A percentile compares a stretch with the other conserved stretches of the same genome.
Conservation (phyloP, 352 stramenopile species). For the Globisporangium nagaii region DNA sequence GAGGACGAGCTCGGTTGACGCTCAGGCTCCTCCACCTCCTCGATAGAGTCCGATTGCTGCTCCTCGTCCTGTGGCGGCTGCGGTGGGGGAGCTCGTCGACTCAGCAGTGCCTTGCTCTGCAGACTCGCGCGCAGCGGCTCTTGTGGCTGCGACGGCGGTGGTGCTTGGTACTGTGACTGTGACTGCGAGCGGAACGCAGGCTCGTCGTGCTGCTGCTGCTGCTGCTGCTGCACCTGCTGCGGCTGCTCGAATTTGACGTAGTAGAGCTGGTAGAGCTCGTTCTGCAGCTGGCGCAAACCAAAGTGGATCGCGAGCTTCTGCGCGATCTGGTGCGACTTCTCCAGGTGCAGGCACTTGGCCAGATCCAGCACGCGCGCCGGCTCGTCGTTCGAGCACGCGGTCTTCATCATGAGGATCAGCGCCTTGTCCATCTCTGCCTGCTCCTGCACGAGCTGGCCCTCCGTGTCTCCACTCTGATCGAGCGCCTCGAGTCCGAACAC, state of each 20-base stretch:
- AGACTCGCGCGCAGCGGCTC: slow-evolving; percentile 8
- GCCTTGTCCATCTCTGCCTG: slow-evolving; percentile 82
- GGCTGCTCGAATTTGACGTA: slow-evolving; percentile 48
- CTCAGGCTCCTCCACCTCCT: slow-evolving; percentile 1
- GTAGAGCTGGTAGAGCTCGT: slow-evolving; percentile 71
- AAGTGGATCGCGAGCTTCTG: slow-evolving; percentile 82
- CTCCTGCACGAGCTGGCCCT: slow-evolving; percentile 35
- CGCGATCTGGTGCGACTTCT: slow-evolving; percentile 81
- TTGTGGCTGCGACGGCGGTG: not conserved
- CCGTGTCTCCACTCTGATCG: not conserved
- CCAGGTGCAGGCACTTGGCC: slow-evolving; percentile 73
- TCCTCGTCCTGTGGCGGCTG: not conserved
- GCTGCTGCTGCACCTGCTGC: slow-evolving; percentile 7
- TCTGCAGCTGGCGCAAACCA: slow-evolving; percentile 62
- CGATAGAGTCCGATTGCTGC: not conserved
- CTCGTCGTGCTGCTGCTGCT: slow-evolving; percentile 11
- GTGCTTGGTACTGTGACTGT: not conserved
- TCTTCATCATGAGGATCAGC: slow-evolving; percentile 83
- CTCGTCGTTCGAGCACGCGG: slow-evolving; percentile 60
- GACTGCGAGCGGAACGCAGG: not conserved
- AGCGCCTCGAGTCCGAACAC: slow-evolving; percentile 30
- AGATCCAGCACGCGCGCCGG: slow-evolving; percentile 64
- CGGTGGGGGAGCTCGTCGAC: not conserved
- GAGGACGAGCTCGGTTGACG: not conserved
- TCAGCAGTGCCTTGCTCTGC: slow-evolving; percentile 13